Base-by-base conservation (phyloP, 192 early-diverging fungal species). In the Chytriomyces sp. region DNA sequence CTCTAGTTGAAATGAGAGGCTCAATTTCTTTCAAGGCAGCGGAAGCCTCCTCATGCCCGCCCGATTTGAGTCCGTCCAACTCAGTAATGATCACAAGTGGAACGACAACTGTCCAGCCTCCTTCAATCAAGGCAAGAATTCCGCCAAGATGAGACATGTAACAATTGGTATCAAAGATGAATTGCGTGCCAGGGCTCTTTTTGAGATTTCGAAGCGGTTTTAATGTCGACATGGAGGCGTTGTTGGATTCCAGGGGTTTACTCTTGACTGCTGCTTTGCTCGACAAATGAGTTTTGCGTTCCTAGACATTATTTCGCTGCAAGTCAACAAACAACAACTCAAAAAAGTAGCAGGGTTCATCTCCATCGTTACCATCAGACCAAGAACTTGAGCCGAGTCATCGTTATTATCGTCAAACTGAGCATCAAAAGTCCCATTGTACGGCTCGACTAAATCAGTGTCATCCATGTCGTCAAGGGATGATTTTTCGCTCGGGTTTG, bases 51-150 rank as follows among this genome's bases (percentile, higher is more conserved):
- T 8, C 48, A 5, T 50, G 43, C 9, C 70, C 76, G 4, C 72
- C 72, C 24, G 43, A 24, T 23, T 35, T 50, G 8, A 85, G 67
- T 7, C 84, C 84, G 49, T 82, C 84, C 45, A 85, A 66, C 49
- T 85, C 84, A 11, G 80, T 81, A 44, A 85, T 69, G 35, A 85
- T 78, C 62, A 73, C 65, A 50, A 72, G 63, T 7, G 67, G 77
- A 9, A 79, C 24, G 20, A 78, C 9, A 8, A 78, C 53, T 10
- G 50, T 0, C 78, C 78, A 79, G 10, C 72, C 72, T 9, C 16
- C 10, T 7, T 64, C 20, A 20, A 79, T 45, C 11, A 67, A 11
- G 20, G 6, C 62, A 26, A 65, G 57, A 10, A 74, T 61, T 7
- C 16, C 45, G 16, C 26, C n/a, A 13, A 64, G 10, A 49, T 61